Base-by-base conservation (phyloP, 306 rosid species). In the Calophaca sinica region DNA sequence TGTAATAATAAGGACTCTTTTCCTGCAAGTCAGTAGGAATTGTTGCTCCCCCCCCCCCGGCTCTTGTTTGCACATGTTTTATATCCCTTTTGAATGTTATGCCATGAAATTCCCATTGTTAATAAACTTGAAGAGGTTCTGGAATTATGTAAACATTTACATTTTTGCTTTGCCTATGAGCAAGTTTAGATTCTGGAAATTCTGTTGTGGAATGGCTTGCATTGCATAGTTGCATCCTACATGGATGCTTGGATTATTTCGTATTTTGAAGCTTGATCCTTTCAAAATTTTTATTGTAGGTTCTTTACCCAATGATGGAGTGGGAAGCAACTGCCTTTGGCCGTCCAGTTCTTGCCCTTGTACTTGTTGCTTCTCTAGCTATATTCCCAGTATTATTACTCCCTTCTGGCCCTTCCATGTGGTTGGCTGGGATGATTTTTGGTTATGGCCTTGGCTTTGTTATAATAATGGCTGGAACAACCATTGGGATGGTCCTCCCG, bases 311-410 rank as follows among this genome's bases (percentile, higher is more conserved):
- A 38, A 74, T 90, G 38, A 77, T 96, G 96, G 83, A 88, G 69
- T 96, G 99, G 99, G 99, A 96, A 90, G 96, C 99, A 26, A 92
- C 99, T 76, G 87, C 97, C 73, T 96, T 96, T 78, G 97, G 99
- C 75, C 96, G 96, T 70, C 99, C 99, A 3, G 92, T 79, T 87
- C 98, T 96, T 81, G 96, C 96, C 71, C 29, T 90, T 41, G 84
- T 86, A 80, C 97, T 96, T 4, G 86, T 92, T 72, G 96, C 92
- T 82, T 96, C 99, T 81, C 80, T 96, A 67, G 97, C 98, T 51
- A 78, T 92, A 50, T 96, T 96, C 82, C 99, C 99, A 2, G 93
- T 88, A 60, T 62, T 96, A 45, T 73, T 96, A 62, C 82, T 96
- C 65, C 99, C 98, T 70, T 92, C 99, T 36, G 98, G 97, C 50